A percentile compares a stretch with the other conserved stretches of the same genome.
Evolutionary conservation across 805 yeast species (phyloP).

Genomic region (Tetrapisispora namnaoensis): DNA sequence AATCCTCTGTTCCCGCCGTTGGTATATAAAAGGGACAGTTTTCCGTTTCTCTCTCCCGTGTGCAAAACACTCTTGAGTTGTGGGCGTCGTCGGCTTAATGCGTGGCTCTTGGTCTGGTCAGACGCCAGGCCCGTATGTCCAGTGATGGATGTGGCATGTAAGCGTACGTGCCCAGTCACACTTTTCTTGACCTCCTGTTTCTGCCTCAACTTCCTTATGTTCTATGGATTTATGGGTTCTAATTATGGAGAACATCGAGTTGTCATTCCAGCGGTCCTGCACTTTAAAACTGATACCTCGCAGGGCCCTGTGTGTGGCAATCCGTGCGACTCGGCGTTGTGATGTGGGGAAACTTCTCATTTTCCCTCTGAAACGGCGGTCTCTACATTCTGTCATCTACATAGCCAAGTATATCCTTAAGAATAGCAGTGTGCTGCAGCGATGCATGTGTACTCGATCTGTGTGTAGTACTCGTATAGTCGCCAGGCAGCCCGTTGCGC

Average conservation of each 20-base stretch:
- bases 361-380: background rate
- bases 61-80: no score
- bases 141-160: no score
- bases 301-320: background rate
- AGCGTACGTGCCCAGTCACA: background rate
- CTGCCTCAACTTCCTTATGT: constrained; percentile 46
- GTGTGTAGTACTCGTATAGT: no score
- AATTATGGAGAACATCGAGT: constrained; percentile 54
- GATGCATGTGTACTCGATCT: no score
- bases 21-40: no score
- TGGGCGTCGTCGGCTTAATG: no score
- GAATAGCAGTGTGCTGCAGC: no score
- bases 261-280: constrained; percentile 24
- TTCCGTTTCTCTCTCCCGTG: no score
- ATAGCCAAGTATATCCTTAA: background rate
- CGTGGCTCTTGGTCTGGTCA: no score
- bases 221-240: constrained; percentile 50
- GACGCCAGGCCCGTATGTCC: no score
- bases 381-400: background rate
- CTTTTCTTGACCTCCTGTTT: constrained; percentile 40
- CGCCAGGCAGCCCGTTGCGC: no score
- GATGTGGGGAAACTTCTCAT: background rate
- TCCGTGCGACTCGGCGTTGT: constrained; percentile 1
- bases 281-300: constrained; percentile 36
- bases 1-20: no score